Evolutionary conservation across 768 basidiomycete species (phyloP).

Genomic region (Jaapia argillacea): DNA sequence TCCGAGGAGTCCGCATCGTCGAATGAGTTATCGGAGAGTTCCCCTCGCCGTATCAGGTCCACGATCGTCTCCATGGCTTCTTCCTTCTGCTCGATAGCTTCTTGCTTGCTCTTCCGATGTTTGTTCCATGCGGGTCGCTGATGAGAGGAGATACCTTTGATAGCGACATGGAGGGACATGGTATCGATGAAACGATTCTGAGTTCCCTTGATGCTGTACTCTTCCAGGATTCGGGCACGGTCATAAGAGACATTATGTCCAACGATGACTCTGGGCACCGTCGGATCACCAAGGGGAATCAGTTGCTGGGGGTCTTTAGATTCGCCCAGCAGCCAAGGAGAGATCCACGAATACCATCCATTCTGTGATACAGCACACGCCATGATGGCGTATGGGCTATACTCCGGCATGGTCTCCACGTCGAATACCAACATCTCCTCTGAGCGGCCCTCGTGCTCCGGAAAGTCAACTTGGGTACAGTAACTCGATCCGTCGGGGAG

Average conservation of each 20-base stretch:
- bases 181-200: slow-evolving; percentile 85
- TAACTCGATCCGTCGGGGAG: slow-evolving; percentile 68
- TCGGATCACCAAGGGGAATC: slow-evolving; percentile 57
- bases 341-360: slow-evolving; percentile 95
- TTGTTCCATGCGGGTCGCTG: slow-evolving; percentile 92
- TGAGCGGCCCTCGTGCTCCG: slow-evolving; percentile 48
- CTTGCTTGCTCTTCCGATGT: slow-evolving; percentile 62
- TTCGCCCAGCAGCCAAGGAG: slow-evolving; percentile 78
- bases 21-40: slow-evolving; percentile 24
- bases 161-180: slow-evolving; percentile 89
- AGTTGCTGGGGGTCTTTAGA: slow-evolving; percentile 50
- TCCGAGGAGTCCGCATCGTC: slow-evolving; percentile 29
- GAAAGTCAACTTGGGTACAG: slow-evolving; percentile 60
- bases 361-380: slow-evolving; percentile 77
- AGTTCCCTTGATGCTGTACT: slow-evolving; percentile 63
- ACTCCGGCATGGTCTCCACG: slow-evolving; percentile 84
- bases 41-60: slow-evolving; percentile 35
- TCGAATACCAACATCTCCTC: slow-evolving; percentile 84
- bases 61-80: slow-evolving; percentile 60
- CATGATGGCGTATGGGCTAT: slow-evolving; percentile 77
- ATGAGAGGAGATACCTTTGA: slow-evolving; percentile 88
- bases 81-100: slow-evolving; percentile 40
- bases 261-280: slow-evolving; percentile 54
- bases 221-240: slow-evolving; percentile 70
- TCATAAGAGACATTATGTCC: slow-evolving; percentile 98